Conservation (phyloP, 75 land plant genomes). For the Pinus taeda region DNA sequence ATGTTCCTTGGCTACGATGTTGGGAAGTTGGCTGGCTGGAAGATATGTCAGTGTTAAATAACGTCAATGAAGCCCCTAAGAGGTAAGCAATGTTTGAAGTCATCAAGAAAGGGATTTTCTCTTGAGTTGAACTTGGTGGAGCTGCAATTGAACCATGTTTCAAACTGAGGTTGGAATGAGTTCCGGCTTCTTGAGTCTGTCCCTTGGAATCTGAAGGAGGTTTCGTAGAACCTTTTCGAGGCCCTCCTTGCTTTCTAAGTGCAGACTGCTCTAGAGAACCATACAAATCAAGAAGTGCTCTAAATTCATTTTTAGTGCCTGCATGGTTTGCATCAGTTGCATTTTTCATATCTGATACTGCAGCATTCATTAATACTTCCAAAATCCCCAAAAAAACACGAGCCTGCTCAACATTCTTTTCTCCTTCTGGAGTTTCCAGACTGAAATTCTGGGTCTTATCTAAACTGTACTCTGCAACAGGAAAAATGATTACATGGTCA, state of each 20-base stretch:
- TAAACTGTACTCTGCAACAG: slow-evolving; percentile 35
- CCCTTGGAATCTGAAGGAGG: slow-evolving; percentile 9
- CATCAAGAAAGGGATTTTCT: slow-evolving; percentile 44
- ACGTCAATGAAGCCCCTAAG: slow-evolving; percentile 30
- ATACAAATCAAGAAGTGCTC: slow-evolving; percentile 32
- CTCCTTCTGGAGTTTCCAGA: slow-evolving; percentile 35
- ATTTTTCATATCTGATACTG: slow-evolving; percentile 48
- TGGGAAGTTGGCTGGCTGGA: slow-evolving; percentile 24
- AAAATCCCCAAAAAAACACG: slow-evolving; percentile 56
- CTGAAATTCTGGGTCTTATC: slow-evolving; percentile 31
- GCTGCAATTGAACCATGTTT: slow-evolving; percentile 19
- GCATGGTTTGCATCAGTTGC: slow-evolving; percentile 24
- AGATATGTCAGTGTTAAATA: slow-evolving; percentile 3
- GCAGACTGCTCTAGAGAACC: slow-evolving; percentile 39
- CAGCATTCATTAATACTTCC: slow-evolving; percentile 68
- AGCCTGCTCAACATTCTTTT: slow-evolving; percentile 33
- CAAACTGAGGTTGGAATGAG: slow-evolving; percentile 11
- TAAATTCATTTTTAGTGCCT: slow-evolving; percentile 52
- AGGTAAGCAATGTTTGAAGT: slow-evolving; percentile 58
- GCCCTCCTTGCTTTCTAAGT: slow-evolving; percentile 13
- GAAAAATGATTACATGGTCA: background rate
- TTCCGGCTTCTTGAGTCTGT: slow-evolving; percentile 7
- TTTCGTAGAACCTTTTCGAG: slow-evolving; percentile 15
- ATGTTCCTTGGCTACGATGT: slow-evolving; percentile 24
- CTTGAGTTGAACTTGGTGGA: slow-evolving; percentile 25